Conservation (phyloP, 345 rosid species). For the Angophora floribunda region DNA sequence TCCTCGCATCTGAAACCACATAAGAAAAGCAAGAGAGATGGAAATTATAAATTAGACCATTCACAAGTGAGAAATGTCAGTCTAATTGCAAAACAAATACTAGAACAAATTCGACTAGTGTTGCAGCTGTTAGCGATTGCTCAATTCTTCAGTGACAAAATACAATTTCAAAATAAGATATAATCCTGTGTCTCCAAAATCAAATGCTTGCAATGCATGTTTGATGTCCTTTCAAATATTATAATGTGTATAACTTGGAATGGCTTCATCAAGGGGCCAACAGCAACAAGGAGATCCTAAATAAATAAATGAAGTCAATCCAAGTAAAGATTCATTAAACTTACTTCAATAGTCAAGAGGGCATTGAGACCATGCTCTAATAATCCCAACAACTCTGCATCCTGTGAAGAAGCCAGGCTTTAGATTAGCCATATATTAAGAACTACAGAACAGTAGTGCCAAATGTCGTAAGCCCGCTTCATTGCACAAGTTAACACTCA, state of each 20-base stretch:
- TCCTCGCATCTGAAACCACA: constrained; percentile 33
- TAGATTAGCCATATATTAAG: neutral
- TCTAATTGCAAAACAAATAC: neutral
- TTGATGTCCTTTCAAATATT: neutral
- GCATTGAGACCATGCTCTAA: constrained; percentile 44
- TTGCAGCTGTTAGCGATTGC: neutral
- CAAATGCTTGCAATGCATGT: neutral
- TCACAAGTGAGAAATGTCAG: neutral
- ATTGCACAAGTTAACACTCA: neutral
- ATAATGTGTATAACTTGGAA: neutral
- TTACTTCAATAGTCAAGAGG: constrained; percentile 35
- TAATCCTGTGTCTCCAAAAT: neutral
- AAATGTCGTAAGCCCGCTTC: neutral
- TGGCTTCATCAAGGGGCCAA: neutral
- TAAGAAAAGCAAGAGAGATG: neutral
- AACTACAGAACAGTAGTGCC: neutral
- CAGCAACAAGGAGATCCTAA: neutral
- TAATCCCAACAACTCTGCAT: constrained; percentile 14
- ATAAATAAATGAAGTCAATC: neutral
- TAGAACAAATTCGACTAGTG: neutral
- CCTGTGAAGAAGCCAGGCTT: constrained; percentile 6
- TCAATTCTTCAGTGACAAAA: neutral
- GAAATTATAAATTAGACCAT: neutral
- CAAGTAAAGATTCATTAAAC: neutral
- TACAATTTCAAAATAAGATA: neutral